Evolutionary conservation across 2,329 filamentous ascomycete genomes (phyloP), one percentile per base, ranked within the genome.

Genomic region (Trichoderma afroharzianum): DNA sequence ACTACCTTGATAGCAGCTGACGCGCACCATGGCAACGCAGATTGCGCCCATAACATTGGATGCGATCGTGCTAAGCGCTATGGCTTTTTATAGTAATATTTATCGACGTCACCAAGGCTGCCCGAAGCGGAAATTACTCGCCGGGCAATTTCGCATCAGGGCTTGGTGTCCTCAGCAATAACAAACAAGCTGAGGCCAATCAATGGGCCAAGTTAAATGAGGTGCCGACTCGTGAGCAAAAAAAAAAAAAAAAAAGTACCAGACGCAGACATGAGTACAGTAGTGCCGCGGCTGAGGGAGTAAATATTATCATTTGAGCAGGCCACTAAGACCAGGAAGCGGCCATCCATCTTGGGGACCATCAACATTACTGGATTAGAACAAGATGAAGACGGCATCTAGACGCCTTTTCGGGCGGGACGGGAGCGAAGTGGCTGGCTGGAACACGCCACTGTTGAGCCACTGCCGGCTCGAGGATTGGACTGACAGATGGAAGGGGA

Each of bases 11-110:
- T 15, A 32, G 32, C 53, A 43, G 64, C 66, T 69, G 66, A 69
- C 66, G 66, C 47, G 66, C 66, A 36, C 66, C 66, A 62, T 62
- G 57, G 66, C 66, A 69, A 69, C 66, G 66, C 66, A 43, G 66
- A 58, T 58, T 61, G 28, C 15, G 28, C 33, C 53, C 32, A 43
- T 67, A 39, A 58, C 26, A 58, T 43, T 32, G 58, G 18, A 33
- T 21, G 50, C 28, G 47, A 30, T 64, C 11, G 63, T 50, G 43
- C 66, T 61, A 69, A 67, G 63, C 63, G 63, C 66, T 69, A 69
- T 57, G 28, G 39, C 66, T 69, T 12, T 18, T 26, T 50, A 61
- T 61, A 47, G 66, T 62, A 61, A 62, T 69, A 62, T 69, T 69
- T 69, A 50, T 69, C 66, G 57, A 69, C 66, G 66, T 68, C 66